Evolutionary conservation across 768 basidiomycete genomes (phyloP).

Genomic region (Termitomyces sp.): DNA sequence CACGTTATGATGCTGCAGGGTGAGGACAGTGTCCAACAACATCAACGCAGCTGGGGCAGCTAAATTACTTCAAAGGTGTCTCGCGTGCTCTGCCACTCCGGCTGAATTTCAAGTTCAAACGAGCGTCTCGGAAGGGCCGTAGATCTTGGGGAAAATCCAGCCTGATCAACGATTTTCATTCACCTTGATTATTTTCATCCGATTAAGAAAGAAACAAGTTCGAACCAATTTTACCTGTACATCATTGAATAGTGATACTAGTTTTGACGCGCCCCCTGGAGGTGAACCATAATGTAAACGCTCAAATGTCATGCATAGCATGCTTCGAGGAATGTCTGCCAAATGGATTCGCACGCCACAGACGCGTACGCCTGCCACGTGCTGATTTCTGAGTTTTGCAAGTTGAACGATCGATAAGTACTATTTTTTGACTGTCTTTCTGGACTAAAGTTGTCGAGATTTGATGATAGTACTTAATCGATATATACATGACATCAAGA

Average conservation of each 20-base stretch:
- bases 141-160: neutral
- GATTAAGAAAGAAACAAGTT: neutral
- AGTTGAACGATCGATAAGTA: neutral
- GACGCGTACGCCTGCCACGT: slow-evolving; percentile 8
- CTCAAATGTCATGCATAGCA: too few relatives aligned
- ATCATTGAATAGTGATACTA: too few relatives aligned
- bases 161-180: neutral
- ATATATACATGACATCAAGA: slow-evolving; percentile 18
- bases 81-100: too few relatives aligned
- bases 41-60: too few relatives aligned
- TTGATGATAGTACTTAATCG: neutral
- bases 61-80: too few relatives aligned
- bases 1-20: too few relatives aligned
- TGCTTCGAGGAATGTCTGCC: too few relatives aligned
- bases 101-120: too few relatives aligned
- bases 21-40: too few relatives aligned
- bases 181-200: neutral
- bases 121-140: too few relatives aligned
- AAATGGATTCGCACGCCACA: slow-evolving; percentile 13
- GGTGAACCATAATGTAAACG: too few relatives aligned
- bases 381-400: slow-evolving; percentile 12
- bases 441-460: neutral
- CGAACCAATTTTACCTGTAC: neutral
- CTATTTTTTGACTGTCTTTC: neutral
- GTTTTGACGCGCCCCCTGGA: neutral